A percentile compares a stretch with the other conserved stretches of the same genome.
These are phyloP conservation scores for Malassezia globosa DNA, from an alignment of 1,284 basidiomycete species.

Conservation along the genomic window DNA sequence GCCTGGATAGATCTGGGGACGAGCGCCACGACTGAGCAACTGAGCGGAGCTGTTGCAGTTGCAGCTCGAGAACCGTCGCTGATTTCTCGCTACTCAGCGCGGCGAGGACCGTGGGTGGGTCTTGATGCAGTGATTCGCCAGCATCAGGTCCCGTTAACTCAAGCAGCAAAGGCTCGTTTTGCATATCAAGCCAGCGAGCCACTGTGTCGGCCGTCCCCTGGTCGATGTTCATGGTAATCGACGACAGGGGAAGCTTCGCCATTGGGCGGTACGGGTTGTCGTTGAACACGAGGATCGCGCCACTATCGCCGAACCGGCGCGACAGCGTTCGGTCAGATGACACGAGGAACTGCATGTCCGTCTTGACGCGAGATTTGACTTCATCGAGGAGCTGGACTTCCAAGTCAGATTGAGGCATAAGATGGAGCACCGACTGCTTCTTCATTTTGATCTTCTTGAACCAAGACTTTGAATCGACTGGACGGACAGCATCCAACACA, in stretches of 20 bases:
- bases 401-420: not conserved
- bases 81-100: slow-evolving; percentile 26
- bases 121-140: slow-evolving; percentile 29
- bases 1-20: not conserved
- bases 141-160: slow-evolving; percentile 24
- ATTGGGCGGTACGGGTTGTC: slow-evolving; percentile 26
- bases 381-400: not conserved
- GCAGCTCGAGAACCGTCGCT: slow-evolving; percentile 21
- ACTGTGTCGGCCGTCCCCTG: slow-evolving; percentile 17
- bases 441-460: not conserved
- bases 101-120: slow-evolving; percentile 30
- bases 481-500: slow-evolving; percentile 20
- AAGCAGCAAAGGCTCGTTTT: slow-evolving; percentile 28
- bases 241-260: slow-evolving; percentile 17
- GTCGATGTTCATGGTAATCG: not conserved
- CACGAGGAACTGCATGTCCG: not conserved
- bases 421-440: not conserved
- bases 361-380: not conserved
- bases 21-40: slow-evolving; percentile 23
- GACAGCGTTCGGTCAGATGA: slow-evolving; percentile 26
- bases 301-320: slow-evolving; percentile 18
- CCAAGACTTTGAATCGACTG: slow-evolving; percentile 12
- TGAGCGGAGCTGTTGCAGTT: slow-evolving; percentile 23
- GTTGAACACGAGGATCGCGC: slow-evolving; percentile 38
- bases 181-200: slow-evolving; percentile 23